Percentiles rank a stretch among this genome's conserved stretches.
phyloP scores from a whole-genome alignment of 2,329 filamentous ascomycete species.

The Venturia carpophila region DNA sequence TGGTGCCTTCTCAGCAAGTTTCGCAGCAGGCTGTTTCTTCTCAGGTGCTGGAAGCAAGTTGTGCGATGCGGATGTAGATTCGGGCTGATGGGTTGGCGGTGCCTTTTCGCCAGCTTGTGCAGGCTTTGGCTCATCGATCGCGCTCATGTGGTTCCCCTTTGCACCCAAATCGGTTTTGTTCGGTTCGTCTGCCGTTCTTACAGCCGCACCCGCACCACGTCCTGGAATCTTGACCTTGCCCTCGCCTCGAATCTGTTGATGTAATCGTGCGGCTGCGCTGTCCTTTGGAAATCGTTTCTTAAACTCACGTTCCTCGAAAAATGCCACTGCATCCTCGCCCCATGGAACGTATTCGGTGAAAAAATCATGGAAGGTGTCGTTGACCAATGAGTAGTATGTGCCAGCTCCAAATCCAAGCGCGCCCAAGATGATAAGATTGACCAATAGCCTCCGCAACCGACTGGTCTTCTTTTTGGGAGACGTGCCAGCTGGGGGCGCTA shows the following conservation, averaged over 20 bases:
- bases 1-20: conserved; percentile 17
- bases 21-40: conserved; percentile 24
- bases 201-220: conserved; percentile 66
- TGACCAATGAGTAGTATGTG: conserved; percentile 85
- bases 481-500: conserved; percentile 35
- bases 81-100: conserved; percentile 27
- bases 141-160: conserved; percentile 54
- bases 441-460: conserved; percentile 67
- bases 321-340: conserved; percentile 88
- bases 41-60: conserved; percentile 24
- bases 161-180: conserved; percentile 32
- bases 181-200: conserved; percentile 24
- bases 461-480: conserved; percentile 58
- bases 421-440: conserved; percentile 69
- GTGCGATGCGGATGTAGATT: conserved; percentile 26
- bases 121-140: conserved; percentile 44
- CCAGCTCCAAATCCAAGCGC: conserved; percentile 76
- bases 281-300: conserved; percentile 66
- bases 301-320: conserved; percentile 93
- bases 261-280: conserved; percentile 32
- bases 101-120: conserved; percentile 12
- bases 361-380: conserved; percentile 98
- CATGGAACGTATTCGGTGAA: conserved; percentile 96
- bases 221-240: conserved; percentile 74
- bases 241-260: conserved; percentile 46